phyloP scores from a whole-genome alignment of 306 rosid species.

The Styphnolobium japonicum region DNA sequence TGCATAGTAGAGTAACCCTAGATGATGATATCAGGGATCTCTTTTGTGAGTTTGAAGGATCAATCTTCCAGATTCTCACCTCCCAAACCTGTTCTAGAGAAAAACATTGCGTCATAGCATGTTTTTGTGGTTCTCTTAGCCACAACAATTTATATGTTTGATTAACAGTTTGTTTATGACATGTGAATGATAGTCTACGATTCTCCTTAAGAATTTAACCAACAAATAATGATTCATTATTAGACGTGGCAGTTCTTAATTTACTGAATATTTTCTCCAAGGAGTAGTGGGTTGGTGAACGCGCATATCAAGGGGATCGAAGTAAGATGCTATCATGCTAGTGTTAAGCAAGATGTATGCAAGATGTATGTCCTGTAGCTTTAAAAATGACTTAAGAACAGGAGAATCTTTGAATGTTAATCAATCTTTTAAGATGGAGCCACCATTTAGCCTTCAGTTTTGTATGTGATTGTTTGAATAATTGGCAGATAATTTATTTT shows the following conservation, averaged over 20 bases:
- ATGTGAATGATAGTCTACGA: not conserved
- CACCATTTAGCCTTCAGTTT: no score
- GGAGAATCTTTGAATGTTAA: not conserved
- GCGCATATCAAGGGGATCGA: not conserved
- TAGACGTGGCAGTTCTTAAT: not conserved
- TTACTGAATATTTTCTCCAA: not conserved
- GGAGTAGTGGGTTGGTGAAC: not conserved
- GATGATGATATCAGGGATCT: constrained; percentile 49
- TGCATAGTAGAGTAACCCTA: constrained; percentile 56
- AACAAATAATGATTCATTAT: not conserved
- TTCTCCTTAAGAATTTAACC: not conserved
- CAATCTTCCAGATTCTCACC: constrained; percentile 53
- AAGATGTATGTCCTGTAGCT: not conserved
- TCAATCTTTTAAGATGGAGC: not conserved
- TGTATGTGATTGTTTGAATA: no score
- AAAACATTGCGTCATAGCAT: not conserved
- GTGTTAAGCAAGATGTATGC: no score
- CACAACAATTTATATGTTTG: not conserved
- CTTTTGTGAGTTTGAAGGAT: constrained; percentile 39
- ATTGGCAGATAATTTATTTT: no score
- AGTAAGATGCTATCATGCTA: no score
- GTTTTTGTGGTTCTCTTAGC: not conserved
- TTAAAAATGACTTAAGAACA: not conserved
- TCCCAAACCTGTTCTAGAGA: constrained; percentile 56
- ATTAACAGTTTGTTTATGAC: not conserved